phyloP scores from a whole-genome alignment of 225 moss, liverwort and hornwort genomes.

The Marchantia paleacea region DNA sequence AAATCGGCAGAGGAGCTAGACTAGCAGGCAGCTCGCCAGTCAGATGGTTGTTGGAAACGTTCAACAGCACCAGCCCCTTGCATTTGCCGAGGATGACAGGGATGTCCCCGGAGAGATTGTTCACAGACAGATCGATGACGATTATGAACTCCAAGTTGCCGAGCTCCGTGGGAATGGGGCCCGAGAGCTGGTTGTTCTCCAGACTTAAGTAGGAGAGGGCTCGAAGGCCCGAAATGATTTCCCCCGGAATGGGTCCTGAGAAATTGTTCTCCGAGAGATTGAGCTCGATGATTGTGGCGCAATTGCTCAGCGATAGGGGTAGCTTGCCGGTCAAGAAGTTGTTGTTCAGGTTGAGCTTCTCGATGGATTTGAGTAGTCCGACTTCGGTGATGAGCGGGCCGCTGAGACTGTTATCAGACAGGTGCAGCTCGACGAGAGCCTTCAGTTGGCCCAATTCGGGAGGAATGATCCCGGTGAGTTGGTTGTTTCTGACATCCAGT shows the following conservation, averaged over 20 bases:
- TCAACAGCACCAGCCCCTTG: slow-evolving; percentile 24
- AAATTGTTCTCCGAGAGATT: slow-evolving; percentile 15
- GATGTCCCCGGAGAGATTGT: slow-evolving; percentile 32
- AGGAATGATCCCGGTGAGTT: slow-evolving; percentile 21
- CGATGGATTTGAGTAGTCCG: slow-evolving; percentile 15
- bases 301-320: slow-evolving; percentile 19
- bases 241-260: slow-evolving; percentile 3
- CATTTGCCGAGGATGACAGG: slow-evolving; percentile 28
- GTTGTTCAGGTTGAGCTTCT: slow-evolving; percentile 13
- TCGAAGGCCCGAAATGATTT: slow-evolving; percentile 5
- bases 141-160: slow-evolving; percentile 13
- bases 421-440: slow-evolving; percentile 40
- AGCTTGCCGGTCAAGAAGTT: slow-evolving; percentile 12
- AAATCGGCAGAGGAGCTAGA: slow-evolving; percentile 10
- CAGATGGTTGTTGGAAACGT: slow-evolving; percentile 37
- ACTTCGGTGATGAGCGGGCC: slow-evolving; percentile 11
- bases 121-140: slow-evolving; percentile 30
- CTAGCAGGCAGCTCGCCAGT: slow-evolving; percentile 27
- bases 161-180: slow-evolving; percentile 30
- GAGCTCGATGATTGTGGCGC: slow-evolving; percentile 19
- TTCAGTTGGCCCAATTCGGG: slow-evolving; percentile 32
- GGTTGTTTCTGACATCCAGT: slow-evolving; percentile 14
- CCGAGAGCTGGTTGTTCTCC: slow-evolving; percentile 23
- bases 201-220: slow-evolving; percentile 26
- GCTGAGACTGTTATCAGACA: slow-evolving; percentile 30